A percentile compares a stretch with the other conserved stretches of the same genome.
phyloP scores from a whole-genome alignment of 1,284 basidiomycete species.

The Tremellales sp. region DNA sequence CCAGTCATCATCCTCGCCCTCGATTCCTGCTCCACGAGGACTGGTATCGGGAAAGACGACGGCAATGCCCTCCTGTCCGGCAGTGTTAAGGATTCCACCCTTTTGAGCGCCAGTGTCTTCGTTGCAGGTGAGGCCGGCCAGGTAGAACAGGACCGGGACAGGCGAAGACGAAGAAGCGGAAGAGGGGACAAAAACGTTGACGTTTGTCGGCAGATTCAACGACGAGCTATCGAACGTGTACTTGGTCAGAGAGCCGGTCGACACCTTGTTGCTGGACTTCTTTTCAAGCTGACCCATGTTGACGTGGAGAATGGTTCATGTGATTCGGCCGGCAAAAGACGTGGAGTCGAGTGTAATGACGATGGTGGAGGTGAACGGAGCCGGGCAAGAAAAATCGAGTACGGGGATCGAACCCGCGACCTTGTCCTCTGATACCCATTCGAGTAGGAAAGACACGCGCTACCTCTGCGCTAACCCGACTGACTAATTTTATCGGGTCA shows the following conservation, averaged over 20 bases:
- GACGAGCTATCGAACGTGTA: slow-evolving; percentile 77
- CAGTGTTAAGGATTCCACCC: slow-evolving; percentile 74
- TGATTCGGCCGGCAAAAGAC: no score
- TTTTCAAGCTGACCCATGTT: slow-evolving; percentile 57
- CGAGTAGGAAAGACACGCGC: no score
- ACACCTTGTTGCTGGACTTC: slow-evolving; percentile 72
- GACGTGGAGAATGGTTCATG: no score
- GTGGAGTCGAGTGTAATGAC: no score
- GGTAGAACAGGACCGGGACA: slow-evolving; percentile 81
- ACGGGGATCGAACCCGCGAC: no score
- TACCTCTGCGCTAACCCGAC: no score
- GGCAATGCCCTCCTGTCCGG: slow-evolving; percentile 77
- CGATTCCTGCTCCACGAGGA: slow-evolving; percentile 84
- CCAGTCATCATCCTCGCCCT: slow-evolving; percentile 83
- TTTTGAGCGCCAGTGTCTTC: slow-evolving; percentile 96
- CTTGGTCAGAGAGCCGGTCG: slow-evolving; percentile 73
- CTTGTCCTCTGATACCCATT: no score
- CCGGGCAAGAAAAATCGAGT: no score
- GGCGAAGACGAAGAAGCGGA: slow-evolving; percentile 55
- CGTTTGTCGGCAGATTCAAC: slow-evolving; percentile 71
- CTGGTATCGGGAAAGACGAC: slow-evolving; percentile 95
- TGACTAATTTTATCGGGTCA: no score
- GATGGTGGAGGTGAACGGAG: no score
- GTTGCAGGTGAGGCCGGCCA: slow-evolving; percentile 90
- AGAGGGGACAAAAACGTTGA: slow-evolving; percentile 87